Evolutionary conservation across 768 basidiomycete species (phyloP).

Genomic region (Lactarius indigo): DNA sequence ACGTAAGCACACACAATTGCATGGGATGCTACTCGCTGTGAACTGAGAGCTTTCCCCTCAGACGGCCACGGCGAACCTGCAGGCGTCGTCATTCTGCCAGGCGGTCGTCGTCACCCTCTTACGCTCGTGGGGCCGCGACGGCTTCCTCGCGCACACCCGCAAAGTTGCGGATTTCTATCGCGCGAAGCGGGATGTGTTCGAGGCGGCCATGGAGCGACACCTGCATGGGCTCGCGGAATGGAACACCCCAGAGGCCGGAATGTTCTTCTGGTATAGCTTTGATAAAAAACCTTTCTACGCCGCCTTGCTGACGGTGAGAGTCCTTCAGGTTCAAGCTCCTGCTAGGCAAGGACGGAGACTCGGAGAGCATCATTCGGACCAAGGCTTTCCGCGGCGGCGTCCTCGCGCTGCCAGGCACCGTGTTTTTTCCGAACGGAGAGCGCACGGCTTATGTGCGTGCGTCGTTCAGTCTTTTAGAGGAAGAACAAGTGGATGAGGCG

Average conservation of each 20-base stretch:
- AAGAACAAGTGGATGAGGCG: constrained; percentile 71
- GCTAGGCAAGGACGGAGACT: constrained; percentile 51
- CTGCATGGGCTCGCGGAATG: constrained; percentile 76
- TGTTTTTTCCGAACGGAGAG: constrained; percentile 70
- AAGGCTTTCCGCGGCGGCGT: constrained; percentile 79
- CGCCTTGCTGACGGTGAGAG: not conserved
- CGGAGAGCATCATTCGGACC: constrained; percentile 64
- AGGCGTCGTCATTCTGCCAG: constrained; percentile 62
- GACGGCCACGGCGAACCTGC: constrained; percentile 67
- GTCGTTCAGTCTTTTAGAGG: constrained; percentile 67
- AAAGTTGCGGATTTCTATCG: constrained; percentile 72
- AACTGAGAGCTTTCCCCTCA: constrained; percentile 29
- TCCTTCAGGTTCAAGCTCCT: constrained; percentile 64
- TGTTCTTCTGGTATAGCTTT: constrained; percentile 79
- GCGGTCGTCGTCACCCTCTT: constrained; percentile 57
- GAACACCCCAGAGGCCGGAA: constrained; percentile 68
- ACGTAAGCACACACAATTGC: constrained; percentile 45
- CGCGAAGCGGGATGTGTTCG: constrained; percentile 72
- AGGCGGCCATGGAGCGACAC: constrained; percentile 68
- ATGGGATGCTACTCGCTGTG: not conserved
- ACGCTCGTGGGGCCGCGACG: constrained; percentile 70
- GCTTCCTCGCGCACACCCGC: constrained; percentile 65
- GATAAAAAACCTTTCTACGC: not conserved
- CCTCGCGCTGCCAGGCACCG: constrained; percentile 83
- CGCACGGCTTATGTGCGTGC: constrained; percentile 77